Base-by-base conservation (phyloP, 2,329 filamentous ascomycete species). In the Epicoccum sorghinum region DNA sequence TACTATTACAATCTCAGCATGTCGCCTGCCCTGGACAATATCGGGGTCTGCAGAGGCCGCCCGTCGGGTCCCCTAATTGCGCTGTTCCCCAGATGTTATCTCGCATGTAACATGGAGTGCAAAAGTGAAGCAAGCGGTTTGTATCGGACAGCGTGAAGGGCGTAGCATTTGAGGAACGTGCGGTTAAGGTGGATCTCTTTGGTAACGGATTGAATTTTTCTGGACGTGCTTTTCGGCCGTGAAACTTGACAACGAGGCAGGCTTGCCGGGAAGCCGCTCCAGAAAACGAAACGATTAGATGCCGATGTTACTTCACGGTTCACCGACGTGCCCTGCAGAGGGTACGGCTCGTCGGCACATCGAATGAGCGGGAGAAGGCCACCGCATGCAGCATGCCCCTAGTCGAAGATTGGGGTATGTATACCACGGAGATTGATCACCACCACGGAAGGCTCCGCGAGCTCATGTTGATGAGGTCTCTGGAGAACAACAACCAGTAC, bases 181-280 rank as follows among this genome's bases (percentile, higher is more conserved):
- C 38, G 35, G 12, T 38, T 30, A 30, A 42, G 47, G 43, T 52
- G 49, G 49, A n/a, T 30, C 49, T 32, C 12, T 52, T 52, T 52
- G 49, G 42, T 52, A 52, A 52, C 45, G 22, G 12, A 37, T 32
- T 37, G 37, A 36, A 42, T 23, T 23, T 7, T 12, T 5, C 24
- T 39, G 37, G 7, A 30, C 29, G 37, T 41, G 37, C 37, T 37
- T 25, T 36, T 38, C 30, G 49, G 18, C 24, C 43, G 24, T 47
- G 30, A 22, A 9, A 23, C 30, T 38, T n/a, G 25, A 24, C 1
- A 33, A 30, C 33, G 24, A n/a, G 9, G 7, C 8, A 14, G 24
- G 10, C 25, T 33, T 24, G 12, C 35, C 25, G 27, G 47, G 25
- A 44, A 25, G 13, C 3, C 14, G 22, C 25, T 7, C 33, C 25